Base-by-base conservation (phyloP, 2,329 filamentous ascomycete genomes). In the Zarea fungicola region DNA sequence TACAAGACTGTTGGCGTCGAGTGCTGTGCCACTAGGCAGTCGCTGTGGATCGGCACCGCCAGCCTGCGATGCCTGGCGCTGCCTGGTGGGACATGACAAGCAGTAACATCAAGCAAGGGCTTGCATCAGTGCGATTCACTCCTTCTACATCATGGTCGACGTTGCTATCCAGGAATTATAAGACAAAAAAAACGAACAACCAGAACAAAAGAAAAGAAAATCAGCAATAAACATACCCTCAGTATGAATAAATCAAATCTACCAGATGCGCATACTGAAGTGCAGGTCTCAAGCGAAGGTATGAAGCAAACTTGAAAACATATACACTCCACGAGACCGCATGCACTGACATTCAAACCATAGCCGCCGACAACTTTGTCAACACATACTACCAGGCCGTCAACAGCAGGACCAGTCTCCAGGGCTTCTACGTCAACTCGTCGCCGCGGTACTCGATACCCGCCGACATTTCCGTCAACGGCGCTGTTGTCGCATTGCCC, bases 381-480 rank as follows among this genome's bases (percentile, higher is more conserved):
- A 81, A 84, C 53, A 74, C 78, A 54, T 95, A 86, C 72, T 95
- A 95, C 70, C 73, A 77, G 23, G 77, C 85, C n/a, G 72, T 95
- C 44, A 82, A 85, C 65, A 77, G 74, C 51, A 75, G 89, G 34
- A 62, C 76, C 26, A 68, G 71, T 7, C 76, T 95, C 13, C 62
- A 77, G 16, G 69, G 71, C n/a, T 95, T 84, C 74, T 95, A 95
- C 73, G 71, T 83, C 55, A 78, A 80, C 62, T 67, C 74, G 43
- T 78, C 77, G 21, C 57, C 74, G 10, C 70, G 74, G 52, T 78
- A 81, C 54, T 61, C 64, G 11, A 69, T 77, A n/a, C 72, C 74
- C 28, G 76, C 87, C 44, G 81, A 83, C 62, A 90, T 96, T 59
- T 79, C 82, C 59, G 84, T 90, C 74, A 95, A 95, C 69, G 89